These are phyloP conservation scores for Aspergillus sp. DNA, from an alignment of 2,329 filamentous ascomycete species.

Conservation along the genomic window DNA sequence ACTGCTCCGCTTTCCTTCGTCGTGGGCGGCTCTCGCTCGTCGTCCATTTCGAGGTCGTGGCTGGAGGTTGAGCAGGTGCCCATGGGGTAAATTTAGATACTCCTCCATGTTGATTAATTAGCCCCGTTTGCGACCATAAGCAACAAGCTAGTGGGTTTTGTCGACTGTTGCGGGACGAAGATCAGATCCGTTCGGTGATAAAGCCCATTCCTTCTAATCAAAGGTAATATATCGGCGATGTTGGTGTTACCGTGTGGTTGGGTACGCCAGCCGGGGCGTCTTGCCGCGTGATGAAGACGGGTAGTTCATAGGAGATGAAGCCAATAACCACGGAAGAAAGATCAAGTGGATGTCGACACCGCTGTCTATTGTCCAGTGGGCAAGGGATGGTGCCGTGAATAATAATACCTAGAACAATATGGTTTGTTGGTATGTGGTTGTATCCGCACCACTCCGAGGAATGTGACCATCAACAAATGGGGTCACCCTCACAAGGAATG, in stretches of 20 bases:
- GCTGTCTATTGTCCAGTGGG: background rate
- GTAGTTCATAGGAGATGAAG: constrained; percentile 5
- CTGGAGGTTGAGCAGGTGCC: constrained; percentile 30
- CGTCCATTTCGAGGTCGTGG: constrained; percentile 19
- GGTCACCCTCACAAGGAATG: constrained; percentile 15
- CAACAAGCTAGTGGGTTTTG: constrained; percentile 1
- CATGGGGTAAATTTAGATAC: constrained; percentile 26
- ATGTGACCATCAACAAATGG: constrained; percentile 15
- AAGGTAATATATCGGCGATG: background rate
- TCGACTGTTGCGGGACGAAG: constrained; percentile 11
- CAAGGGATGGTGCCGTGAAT: constrained; percentile 11
- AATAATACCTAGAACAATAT: constrained; percentile 12
- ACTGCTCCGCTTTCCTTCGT: constrained; percentile 13
- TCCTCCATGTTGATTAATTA: constrained; percentile 24
- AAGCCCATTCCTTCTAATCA: constrained; percentile 1
- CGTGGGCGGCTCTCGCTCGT: constrained; percentile 13
- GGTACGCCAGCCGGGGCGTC: background rate
- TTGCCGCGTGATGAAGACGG: constrained; percentile 1
- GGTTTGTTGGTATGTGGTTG: constrained; percentile 18
- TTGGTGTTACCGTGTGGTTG: background rate
- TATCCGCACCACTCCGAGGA: constrained; percentile 17
- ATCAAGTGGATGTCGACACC: constrained; percentile 1
- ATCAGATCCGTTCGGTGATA: constrained; percentile 14
- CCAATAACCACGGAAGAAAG: constrained; percentile 1
- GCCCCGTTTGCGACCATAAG: background rate